Evolutionary conservation across 495 filamentous ascomycete genomes (phyloP).

Genomic region (Neurospora terricola): DNA sequence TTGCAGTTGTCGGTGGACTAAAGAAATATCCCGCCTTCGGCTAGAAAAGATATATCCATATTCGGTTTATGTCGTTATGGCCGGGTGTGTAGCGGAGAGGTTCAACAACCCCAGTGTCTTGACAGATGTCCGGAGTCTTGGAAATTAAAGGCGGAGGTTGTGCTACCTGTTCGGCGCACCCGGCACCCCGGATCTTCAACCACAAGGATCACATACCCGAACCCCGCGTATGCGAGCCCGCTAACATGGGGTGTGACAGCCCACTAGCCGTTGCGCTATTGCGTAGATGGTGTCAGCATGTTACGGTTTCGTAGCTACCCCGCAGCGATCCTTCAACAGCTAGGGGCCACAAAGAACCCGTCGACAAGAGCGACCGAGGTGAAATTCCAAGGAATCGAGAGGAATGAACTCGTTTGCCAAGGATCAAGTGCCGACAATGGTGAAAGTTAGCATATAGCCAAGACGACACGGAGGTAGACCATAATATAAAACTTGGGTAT

Average conservation of each 20-base stretch:
- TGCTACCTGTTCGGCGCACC: background rate
- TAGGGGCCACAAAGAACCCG: background rate
- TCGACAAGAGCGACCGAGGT: background rate
- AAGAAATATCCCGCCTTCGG: background rate
- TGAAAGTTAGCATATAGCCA: background rate
- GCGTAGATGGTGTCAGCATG: background rate
- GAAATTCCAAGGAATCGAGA: background rate
- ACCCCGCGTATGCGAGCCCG: background rate
- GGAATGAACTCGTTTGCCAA: background rate
- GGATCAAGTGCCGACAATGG: background rate
- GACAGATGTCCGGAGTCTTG: background rate
- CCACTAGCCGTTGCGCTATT: background rate
- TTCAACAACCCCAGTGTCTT: background rate
- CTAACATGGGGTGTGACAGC: background rate
- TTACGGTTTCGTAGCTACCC: background rate
- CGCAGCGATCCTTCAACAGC: background rate
- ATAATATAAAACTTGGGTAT: background rate
- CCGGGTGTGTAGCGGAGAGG: background rate
- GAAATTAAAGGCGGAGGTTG: background rate
- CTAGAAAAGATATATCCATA: background rate
- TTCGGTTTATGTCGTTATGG: background rate
- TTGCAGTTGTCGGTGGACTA: background rate
- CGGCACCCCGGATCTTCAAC: background rate
- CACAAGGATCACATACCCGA: background rate
- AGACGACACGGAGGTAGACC: background rate